Conservation (phyloP, 2,329 filamentous ascomycete species). For the Botrytis squamosa region DNA sequence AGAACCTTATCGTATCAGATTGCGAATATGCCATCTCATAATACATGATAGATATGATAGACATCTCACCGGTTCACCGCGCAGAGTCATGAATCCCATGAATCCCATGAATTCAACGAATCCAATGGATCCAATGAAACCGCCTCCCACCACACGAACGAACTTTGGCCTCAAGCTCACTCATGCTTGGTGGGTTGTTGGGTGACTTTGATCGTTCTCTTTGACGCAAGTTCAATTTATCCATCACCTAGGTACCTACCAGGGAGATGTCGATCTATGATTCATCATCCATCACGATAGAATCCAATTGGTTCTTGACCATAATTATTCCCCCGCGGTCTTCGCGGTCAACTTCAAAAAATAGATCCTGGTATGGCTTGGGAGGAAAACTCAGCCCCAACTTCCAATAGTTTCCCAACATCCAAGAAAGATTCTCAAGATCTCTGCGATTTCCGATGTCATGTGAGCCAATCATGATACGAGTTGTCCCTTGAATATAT, state of each 20-base stretch:
- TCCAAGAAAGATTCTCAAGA: constrained; percentile 4
- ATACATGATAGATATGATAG: neutral
- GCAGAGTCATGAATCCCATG: neutral
- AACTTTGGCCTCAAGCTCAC: neutral
- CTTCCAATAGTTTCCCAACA: neutral
- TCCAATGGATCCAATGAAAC: neutral
- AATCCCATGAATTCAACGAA: neutral
- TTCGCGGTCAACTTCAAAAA: constrained; percentile 21
- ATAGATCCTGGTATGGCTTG: constrained; percentile 12
- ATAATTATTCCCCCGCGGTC: constrained; percentile 17
- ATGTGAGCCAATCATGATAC: neutral
- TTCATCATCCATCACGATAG: neutral
- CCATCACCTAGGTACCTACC: neutral
- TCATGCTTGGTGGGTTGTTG: neutral
- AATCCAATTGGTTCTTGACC: neutral
- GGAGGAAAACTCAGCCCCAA: neutral
- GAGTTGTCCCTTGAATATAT: neutral
- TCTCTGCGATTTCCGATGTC: neutral
- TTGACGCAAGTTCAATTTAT: neutral
- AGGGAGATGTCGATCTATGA: neutral
- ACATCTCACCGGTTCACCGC: neutral
- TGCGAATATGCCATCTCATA: neutral
- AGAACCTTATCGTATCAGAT: neutral
- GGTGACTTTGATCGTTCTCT: neutral
- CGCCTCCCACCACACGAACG: neutral